Evolutionary conservation across 169 alveolate genomes (phyloP).

Genomic region (Theileria sp.): DNA sequence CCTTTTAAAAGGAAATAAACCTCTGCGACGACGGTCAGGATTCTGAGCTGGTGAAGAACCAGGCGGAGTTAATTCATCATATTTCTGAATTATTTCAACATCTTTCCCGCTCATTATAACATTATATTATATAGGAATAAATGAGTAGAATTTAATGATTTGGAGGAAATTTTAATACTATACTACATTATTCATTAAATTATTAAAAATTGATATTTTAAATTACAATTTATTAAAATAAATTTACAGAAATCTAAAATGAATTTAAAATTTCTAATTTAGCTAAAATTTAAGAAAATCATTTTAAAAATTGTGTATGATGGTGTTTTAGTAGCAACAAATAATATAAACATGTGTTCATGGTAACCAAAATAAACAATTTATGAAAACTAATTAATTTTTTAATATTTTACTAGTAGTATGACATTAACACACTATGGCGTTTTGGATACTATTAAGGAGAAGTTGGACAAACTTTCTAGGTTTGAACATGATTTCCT

Average conservation of each 20-base stretch:
- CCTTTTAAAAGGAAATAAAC: conserved; percentile 16
- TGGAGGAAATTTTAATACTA: no score
- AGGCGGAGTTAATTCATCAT: conserved; percentile 1
- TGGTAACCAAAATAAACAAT: background rate
- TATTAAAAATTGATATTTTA: background rate
- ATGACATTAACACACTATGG: background rate
- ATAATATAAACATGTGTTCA: background rate
- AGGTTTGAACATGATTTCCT: conserved; percentile 37
- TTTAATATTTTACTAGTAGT: background rate
- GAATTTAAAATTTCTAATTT: no score
- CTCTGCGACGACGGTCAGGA: background rate
- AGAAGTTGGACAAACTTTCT: conserved; percentile 40
- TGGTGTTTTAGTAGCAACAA: background rate
- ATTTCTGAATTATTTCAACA: background rate
- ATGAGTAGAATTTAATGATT: background rate
- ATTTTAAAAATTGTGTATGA: background rate
- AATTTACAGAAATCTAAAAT: no score
- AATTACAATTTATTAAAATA: no score
- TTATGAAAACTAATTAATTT: background rate
- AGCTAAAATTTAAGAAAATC: background rate
- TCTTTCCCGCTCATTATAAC: background rate
- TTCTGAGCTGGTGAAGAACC: background rate
- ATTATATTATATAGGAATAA: no score
- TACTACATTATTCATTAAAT: background rate
- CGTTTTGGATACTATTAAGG: background rate